A percentile compares a stretch with the other conserved stretches of the same genome.
These are phyloP conservation scores for Colletotrichum noveboracense DNA, from an alignment of 2,329 filamentous ascomycete genomes.

Conservation along the genomic window DNA sequence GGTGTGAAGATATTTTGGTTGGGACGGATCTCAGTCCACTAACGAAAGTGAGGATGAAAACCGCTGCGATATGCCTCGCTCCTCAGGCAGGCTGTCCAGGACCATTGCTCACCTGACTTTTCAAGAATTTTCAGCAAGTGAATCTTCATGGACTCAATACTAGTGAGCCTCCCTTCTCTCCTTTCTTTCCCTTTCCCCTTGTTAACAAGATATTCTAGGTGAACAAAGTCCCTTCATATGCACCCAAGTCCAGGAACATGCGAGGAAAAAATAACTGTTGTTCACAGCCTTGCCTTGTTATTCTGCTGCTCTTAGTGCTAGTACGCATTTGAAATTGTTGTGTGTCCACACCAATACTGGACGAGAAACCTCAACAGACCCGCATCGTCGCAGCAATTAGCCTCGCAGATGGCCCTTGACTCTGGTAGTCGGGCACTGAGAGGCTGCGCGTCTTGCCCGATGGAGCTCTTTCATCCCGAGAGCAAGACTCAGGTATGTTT, in stretches of 20 bases:
- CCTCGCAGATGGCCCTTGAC: not conserved
- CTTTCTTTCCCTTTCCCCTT: not conserved
- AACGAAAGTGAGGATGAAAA: not conserved
- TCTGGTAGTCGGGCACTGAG: not conserved
- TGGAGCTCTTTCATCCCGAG: not conserved
- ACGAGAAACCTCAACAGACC: not conserved
- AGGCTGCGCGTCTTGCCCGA: not conserved
- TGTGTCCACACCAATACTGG: not conserved
- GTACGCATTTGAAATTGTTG: not conserved
- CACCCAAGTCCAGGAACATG: not conserved
- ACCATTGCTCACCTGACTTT: not conserved
- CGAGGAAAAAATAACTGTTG: not conserved
- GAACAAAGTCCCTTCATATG: not conserved
- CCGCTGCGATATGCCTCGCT: not conserved
- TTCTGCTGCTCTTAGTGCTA: not conserved
- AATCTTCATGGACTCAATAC: not conserved
- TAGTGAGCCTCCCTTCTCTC: not conserved
- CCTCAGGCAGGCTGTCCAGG: not conserved
- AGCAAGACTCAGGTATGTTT: not conserved
- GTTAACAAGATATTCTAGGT: not conserved
- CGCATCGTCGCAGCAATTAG: not conserved
- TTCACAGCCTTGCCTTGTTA: not conserved
- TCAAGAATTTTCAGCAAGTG: not conserved
- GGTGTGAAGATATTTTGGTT: not conserved
- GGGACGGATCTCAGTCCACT: not conserved